Evolutionary conservation across 108 stramenopile genomes (phyloP).

Genomic region (Bacterosira constricta): DNA sequence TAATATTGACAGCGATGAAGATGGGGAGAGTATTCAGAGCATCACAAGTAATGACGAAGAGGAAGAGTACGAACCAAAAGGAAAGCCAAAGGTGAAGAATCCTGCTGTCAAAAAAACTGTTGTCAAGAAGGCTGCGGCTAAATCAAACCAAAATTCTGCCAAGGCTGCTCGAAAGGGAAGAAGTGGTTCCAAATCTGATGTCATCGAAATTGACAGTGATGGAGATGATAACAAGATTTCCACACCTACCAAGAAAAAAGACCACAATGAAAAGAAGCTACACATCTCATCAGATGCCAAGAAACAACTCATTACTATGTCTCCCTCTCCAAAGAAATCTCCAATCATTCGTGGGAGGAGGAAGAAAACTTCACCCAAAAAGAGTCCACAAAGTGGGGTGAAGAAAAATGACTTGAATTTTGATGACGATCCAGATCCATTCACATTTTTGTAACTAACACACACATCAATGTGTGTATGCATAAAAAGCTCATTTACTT

Average conservation of each 20-base stretch:
- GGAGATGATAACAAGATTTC: slow-evolving; percentile 1
- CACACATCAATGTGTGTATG: too few relatives aligned
- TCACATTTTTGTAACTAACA: slow-evolving; percentile 9
- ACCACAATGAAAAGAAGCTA: not conserved
- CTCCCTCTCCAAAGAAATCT: not conserved
- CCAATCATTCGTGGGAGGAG: slow-evolving; percentile 4
- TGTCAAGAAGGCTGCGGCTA: not conserved
- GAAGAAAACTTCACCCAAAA: slow-evolving; percentile 5
- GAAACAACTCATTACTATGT: not conserved
- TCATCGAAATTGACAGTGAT: slow-evolving; percentile 23
- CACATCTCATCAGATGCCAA: not conserved
- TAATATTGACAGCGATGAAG: slow-evolving; percentile 27
- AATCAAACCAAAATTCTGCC: not conserved
- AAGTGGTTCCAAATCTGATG: slow-evolving; percentile 11
- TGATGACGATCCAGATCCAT: slow-evolving; percentile 8
- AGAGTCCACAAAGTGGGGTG: not conserved
- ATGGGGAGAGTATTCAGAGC: slow-evolving; percentile 1
- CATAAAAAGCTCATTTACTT: too few relatives aligned
- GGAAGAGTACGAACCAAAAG: not conserved
- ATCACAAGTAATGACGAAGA: slow-evolving; percentile 22
- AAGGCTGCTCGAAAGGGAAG: not conserved
- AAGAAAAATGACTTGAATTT: not conserved
- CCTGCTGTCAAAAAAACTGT: not conserved
- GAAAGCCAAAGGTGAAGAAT: not conserved
- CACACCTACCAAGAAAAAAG: not conserved